Conservation (phyloP, 225 moss, liverwort and hornwort genomes). For the Straminergon stramineum region DNA sequence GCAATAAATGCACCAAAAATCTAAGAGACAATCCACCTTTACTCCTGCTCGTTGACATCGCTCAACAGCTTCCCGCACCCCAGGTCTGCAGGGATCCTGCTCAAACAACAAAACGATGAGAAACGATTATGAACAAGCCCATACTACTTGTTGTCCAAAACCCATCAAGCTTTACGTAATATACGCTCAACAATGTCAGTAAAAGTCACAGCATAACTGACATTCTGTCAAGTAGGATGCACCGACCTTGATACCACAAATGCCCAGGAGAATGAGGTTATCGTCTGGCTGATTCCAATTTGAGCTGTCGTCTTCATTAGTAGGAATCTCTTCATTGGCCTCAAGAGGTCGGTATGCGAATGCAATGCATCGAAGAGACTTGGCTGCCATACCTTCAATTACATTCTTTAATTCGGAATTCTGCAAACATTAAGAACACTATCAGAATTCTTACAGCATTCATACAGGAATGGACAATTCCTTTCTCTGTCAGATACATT, state of each 20-base stretch:
- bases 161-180: background rate
- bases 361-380: constrained; percentile 83
- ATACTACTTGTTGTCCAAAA: background rate
- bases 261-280: constrained; percentile 31
- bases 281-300: constrained; percentile 58
- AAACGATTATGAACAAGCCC: background rate
- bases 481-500: background rate
- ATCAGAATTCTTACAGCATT: background rate
- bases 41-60: constrained; percentile 44
- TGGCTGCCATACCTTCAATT: constrained; percentile 91
- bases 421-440: background rate
- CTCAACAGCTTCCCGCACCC: constrained; percentile 48
- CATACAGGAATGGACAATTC: background rate
- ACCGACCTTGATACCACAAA: constrained; percentile 46
- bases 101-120: background rate
- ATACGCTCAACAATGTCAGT: background rate
- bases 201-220: background rate
- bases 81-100: constrained; percentile 57
- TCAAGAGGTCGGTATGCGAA: constrained; percentile 56
- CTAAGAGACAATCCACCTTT: constrained; percentile 9
- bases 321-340: constrained; percentile 8
- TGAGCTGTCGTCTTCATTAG: constrained; percentile 39
- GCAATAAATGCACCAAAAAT: background rate
- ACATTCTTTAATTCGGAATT: constrained; percentile 25
- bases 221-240: background rate